phyloP scores from a whole-genome alignment of 2,329 filamentous ascomycete genomes.

The Macrophomina phaseolina region DNA sequence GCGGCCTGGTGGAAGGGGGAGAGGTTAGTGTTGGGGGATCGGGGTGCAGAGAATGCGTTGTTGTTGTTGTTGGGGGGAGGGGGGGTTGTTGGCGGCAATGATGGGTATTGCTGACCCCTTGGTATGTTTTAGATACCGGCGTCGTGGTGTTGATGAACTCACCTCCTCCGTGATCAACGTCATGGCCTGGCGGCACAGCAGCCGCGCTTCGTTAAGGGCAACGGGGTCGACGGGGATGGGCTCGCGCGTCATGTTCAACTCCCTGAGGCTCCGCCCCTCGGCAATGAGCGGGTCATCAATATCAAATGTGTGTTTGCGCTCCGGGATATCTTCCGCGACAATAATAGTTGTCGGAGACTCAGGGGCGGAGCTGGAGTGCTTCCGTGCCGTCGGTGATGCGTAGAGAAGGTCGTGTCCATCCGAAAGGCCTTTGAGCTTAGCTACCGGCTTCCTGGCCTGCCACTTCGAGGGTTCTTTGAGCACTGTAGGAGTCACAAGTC shows the following conservation, averaged over 20 bases:
- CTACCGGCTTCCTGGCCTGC: conserved; percentile 13
- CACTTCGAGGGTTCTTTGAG: conserved; percentile 15
- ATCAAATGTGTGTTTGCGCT: conserved; percentile 36
- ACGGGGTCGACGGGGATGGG: conserved; percentile 37
- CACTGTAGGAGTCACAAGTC: not conserved
- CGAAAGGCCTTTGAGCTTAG: not conserved
- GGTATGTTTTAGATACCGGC: not conserved
- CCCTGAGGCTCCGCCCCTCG: conserved; percentile 32
- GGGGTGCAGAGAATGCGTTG: no score
- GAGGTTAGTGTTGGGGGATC: not conserved
- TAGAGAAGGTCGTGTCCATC: conserved; percentile 14
- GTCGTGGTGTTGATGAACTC: conserved; percentile 19
- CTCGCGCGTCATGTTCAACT: conserved; percentile 34
- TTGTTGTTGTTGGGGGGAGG: no score
- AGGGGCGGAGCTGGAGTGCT: not conserved
- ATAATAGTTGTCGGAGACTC: not conserved
- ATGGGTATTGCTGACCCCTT: not conserved
- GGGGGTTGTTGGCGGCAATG: no score
- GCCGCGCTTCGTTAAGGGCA: conserved; percentile 37
- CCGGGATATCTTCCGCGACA: conserved; percentile 14
- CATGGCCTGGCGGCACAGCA: conserved; percentile 40
- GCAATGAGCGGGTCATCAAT: conserved; percentile 33
- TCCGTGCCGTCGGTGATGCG: conserved; percentile 1
- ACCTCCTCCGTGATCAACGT: conserved; percentile 40
- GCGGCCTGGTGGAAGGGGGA: conserved; percentile 30